Evolutionary conservation across 2,329 filamentous ascomycete genomes (phyloP).

Genomic region (Cryphonectria parasitica): DNA sequence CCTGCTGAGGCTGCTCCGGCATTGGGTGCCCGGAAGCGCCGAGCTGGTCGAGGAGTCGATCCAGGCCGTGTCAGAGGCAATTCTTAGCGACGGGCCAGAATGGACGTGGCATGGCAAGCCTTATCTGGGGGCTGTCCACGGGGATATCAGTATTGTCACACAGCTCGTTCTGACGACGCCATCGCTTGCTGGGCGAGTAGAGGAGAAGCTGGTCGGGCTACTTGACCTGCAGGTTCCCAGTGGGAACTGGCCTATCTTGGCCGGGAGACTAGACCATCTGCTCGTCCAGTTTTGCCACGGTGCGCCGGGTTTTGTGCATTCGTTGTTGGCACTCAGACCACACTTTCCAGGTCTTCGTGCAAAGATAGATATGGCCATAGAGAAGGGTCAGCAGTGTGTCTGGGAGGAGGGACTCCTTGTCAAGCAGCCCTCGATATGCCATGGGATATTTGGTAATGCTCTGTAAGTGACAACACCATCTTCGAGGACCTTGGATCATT

Average conservation of each 20-base stretch:
- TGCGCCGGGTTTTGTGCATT: constrained; percentile 59
- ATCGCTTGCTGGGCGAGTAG: constrained; percentile 56
- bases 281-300: constrained; percentile 67
- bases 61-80: constrained; percentile 60
- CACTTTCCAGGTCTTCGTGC: constrained; percentile 55
- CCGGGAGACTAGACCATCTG: constrained; percentile 25
- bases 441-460: constrained; percentile 63
- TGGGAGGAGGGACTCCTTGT: constrained; percentile 58
- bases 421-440: constrained; percentile 65
- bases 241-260: constrained; percentile 37
- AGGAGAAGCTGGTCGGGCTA: constrained; percentile 56
- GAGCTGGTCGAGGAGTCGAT: constrained; percentile 57
- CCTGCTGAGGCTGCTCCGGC: constrained; percentile 65
- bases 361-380: constrained; percentile 53
- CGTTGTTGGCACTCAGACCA: constrained; percentile 53
- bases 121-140: constrained; percentile 70
- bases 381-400: constrained; percentile 52
- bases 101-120: constrained; percentile 68
- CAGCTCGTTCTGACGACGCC: constrained; percentile 66
- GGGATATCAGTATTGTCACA: constrained; percentile 71
- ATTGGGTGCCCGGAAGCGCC: constrained; percentile 55
- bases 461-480: constrained; percentile 46
- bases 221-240: constrained; percentile 59
- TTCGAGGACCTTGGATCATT: constrained; percentile 33
- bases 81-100: constrained; percentile 53